Evolutionary conservation across 768 basidiomycete genomes (phyloP), one percentile per base, ranked within the genome.

Genomic region (Leucosporidium yakuticum): DNA sequence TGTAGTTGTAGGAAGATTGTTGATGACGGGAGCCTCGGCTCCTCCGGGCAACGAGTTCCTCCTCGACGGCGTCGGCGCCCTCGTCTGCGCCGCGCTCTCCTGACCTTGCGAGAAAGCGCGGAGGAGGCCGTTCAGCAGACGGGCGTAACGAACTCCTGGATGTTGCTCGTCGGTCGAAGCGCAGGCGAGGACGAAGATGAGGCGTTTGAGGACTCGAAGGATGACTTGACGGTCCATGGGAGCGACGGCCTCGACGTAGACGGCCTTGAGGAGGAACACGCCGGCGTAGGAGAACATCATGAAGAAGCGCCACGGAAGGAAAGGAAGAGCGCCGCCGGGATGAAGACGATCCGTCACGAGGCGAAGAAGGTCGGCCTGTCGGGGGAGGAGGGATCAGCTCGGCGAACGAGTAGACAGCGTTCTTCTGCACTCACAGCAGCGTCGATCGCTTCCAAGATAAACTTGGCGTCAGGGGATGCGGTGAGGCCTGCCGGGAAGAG

Each of bases 361-460:
- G 25, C 64, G 61, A 47, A 74, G 57, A 6, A 74, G 60, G 59
- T 74, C 71, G 1, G 64, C 31, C 56, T 57, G 56, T 20, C 11
- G 20, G 2, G 25, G 1, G 19, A 8, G 4, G 12, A 11, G 14
- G 27, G 6, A 29, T 25, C 53, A 55, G 27, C 53, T 55, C 9
- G 5, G 53, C 53, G 4, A 53, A 12, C 12, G 47, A 48, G 47
- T 48, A 12, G 21, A 21, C 47, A 48, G 21, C 47, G 47, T 48
- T 48, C 47, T 21, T 21, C 21, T 48, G 20, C 49, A 55, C 56
- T 32, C 21, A 57, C 59, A 17, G 74, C 74, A 15, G 74, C 71
- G 51, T 73, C 73, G 31, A 74, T 72, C 20, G 65, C 63, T 60
- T 74, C 70, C 44, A 74, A 53, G 53, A 74, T 74, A 60, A 72